These are phyloP conservation scores for Ensete ventricosum DNA, from an alignment of 176 grass and related monocot species.

Conservation along the genomic window DNA sequence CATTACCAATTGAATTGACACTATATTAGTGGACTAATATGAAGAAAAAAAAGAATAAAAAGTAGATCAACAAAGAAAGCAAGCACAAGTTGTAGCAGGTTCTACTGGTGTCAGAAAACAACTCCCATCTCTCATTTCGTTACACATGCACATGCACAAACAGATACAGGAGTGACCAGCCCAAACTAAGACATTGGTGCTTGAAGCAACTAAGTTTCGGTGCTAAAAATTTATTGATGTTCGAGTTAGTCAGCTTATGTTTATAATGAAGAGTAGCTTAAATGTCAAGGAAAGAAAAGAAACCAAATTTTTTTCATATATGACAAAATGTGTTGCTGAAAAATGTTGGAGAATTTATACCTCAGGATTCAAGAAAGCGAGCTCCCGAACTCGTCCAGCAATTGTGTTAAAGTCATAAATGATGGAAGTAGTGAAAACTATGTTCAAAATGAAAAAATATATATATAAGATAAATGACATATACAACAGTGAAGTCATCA, in stretches of 20 bases:
- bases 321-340: neutral
- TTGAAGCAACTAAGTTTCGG: neutral
- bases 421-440: constrained; percentile 87
- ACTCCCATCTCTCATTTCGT: neutral
- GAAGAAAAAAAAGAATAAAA: neutral
- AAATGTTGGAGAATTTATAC: constrained; percentile 30
- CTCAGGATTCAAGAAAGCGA: constrained; percentile 95
- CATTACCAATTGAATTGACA: neutral
- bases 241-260: neutral
- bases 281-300: neutral
- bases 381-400: constrained; percentile 80
- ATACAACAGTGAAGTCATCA: neutral
- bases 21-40: neutral
- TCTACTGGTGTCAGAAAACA: neutral
- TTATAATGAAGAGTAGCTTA: neutral
- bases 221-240: neutral
- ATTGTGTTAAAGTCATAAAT: constrained; percentile 81
- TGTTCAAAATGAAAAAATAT: constrained; percentile 19
- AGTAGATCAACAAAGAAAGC: neutral
- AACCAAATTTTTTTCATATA: neutral
- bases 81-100: too few relatives aligned
- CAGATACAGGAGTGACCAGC: neutral
- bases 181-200: neutral
- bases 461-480: constrained; percentile 11
- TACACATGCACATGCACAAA: neutral